Base-by-base conservation (phyloP, 805 yeast genomes). In the Candida nitratophila region DNA sequence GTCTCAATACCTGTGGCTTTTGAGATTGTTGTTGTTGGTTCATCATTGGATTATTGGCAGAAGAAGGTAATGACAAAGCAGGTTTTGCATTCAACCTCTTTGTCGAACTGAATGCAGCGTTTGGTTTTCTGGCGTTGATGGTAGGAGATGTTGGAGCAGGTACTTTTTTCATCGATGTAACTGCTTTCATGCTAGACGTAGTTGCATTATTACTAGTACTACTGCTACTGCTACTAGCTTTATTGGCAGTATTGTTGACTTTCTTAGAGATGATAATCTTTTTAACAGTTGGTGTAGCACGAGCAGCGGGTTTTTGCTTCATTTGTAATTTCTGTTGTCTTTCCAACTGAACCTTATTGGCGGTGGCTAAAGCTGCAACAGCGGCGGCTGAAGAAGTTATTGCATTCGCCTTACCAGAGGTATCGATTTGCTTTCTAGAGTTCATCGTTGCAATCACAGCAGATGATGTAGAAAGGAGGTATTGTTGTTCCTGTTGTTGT, bases 331-430 rank as follows among this genome's bases (percentile, higher is more conserved):
- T 17, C 29, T 38, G 40, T 16, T 27, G 33, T 29, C 29, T 21
- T 6, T 27, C 24, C 29, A 16, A 17, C 29, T 38, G 33, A n/a
- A 29, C 45, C 27, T 54, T 60, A 26, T 39, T 30, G 40, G 48
- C 34, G 37, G 44, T 26, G 22, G 42, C 14, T 16, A 26, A 14
- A 22, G 42, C 41, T 32, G 45, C 35, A 27, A 19, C 27, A 43
- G 44, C 31, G 26, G 48, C 36, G 29, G 46, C 33, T 36, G 49
- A 26, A 41, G 44, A 34, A 42, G 46, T 35, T 37, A 46, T 15
- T 34, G 46, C 31, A 46, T 34, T 44, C 46, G 43, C 31, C 12
- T 41, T 21, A 43, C 39, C 37, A 46, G 43, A 36, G 14, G 38
- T 21, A 43, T 39, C 37, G 6, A 20, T 19, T 34, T 34, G 37